These are phyloP conservation scores for Xylaria sp. DNA, from an alignment of 2,329 filamentous ascomycete genomes.

Conservation along the genomic window DNA sequence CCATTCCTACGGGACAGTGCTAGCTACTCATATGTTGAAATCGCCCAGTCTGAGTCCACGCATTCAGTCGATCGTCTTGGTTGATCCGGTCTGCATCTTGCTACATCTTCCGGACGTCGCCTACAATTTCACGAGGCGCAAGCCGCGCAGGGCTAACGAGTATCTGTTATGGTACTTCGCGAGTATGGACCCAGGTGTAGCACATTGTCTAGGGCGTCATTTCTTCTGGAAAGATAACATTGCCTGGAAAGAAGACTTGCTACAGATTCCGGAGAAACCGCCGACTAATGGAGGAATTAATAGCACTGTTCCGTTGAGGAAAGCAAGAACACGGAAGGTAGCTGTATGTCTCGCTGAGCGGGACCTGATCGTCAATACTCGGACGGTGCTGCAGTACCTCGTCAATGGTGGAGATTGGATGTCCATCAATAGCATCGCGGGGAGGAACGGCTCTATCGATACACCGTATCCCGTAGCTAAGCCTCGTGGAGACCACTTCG, in stretches of 20 bases:
- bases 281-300: slow-evolving; percentile 27
- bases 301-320: slow-evolving; percentile 24
- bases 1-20: slow-evolving; percentile 73
- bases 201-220: slow-evolving; percentile 70
- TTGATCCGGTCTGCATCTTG: slow-evolving; percentile 74
- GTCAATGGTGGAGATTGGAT: slow-evolving; percentile 52
- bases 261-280: slow-evolving; percentile 44
- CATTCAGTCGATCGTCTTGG: slow-evolving; percentile 60
- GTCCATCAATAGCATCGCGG: slow-evolving; percentile 24
- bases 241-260: slow-evolving; percentile 74
- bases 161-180: slow-evolving; percentile 78
- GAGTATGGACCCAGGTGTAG: slow-evolving; percentile 73
- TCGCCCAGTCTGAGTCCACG: slow-evolving; percentile 60
- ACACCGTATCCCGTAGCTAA: slow-evolving; percentile 38
- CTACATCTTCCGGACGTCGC: slow-evolving; percentile 77
- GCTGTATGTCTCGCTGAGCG: slow-evolving; percentile 68
- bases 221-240: slow-evolving; percentile 81
- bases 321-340: slow-evolving; percentile 50
- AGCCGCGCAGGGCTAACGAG: slow-evolving; percentile 70
- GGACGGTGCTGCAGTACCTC: slow-evolving; percentile 68
- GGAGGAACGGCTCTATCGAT: slow-evolving; percentile 46
- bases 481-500: slow-evolving; percentile 38
- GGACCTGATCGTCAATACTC: slow-evolving; percentile 74
- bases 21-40: slow-evolving; percentile 71
- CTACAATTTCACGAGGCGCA: slow-evolving; percentile 74